Percentiles rank a stretch among this genome's conserved stretches.
Evolutionary conservation across 495 filamentous ascomycete species (phyloP).

Genomic region (Clohesyomyces aquaticus): DNA sequence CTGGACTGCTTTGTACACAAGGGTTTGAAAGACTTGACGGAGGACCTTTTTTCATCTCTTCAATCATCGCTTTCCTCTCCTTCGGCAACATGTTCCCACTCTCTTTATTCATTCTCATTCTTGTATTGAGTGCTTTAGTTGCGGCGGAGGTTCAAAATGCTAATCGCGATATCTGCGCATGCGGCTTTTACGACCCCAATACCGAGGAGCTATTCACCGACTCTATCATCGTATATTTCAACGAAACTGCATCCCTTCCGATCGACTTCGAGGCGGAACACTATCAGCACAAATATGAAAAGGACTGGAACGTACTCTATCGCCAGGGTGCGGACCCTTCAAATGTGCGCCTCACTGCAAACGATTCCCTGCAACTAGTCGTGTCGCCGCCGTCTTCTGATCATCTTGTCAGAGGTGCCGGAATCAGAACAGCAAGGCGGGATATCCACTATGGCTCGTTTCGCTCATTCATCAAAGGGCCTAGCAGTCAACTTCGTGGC

Average conservation of each 20-base stretch:
- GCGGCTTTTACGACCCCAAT: constrained; percentile 47
- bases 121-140: constrained; percentile 6
- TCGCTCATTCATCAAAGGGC: constrained; percentile 41
- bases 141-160: constrained; percentile 22
- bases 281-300: constrained; percentile 49
- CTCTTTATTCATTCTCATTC: constrained; percentile 14
- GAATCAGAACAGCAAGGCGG: constrained; percentile 43
- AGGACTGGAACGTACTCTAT: constrained; percentile 47
- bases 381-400: constrained; percentile 34
- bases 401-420: constrained; percentile 47
- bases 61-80: constrained; percentile 7
- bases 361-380: constrained; percentile 37
- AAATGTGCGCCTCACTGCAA: constrained; percentile 44
- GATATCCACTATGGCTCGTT: constrained; percentile 52
- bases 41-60: background rate
- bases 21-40: background rate
- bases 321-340: constrained; percentile 44
- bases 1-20: background rate
- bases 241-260: constrained; percentile 46
- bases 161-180: constrained; percentile 42
- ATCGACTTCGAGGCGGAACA: constrained; percentile 40
- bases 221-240: constrained; percentile 52
- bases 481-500: constrained; percentile 37
- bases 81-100: constrained; percentile 19
- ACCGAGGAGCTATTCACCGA: constrained; percentile 48